A percentile compares a stretch with the other conserved stretches of the same genome.
Evolutionary conservation across 495 filamentous ascomycete genomes (phyloP).

Genomic region (Penicillium cinerascens): DNA sequence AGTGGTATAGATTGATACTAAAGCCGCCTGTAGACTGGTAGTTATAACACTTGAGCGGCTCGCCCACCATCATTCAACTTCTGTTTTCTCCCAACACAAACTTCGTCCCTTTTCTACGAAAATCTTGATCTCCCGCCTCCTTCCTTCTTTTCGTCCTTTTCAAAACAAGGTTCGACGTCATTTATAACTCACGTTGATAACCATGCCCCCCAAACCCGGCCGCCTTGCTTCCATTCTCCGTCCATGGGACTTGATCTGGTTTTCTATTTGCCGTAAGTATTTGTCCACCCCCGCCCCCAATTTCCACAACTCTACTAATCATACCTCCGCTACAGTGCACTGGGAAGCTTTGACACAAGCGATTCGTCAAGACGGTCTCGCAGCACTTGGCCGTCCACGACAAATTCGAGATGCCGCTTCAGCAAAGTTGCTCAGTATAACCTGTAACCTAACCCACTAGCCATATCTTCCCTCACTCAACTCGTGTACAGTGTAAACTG

Average conservation of each 20-base stretch:
- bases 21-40: no score
- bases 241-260: slow-evolving; percentile 18
- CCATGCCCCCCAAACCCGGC: slow-evolving; percentile 6
- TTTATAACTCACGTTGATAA: no score
- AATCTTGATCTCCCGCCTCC: no score
- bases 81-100: no score
- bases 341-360: slow-evolving; percentile 19
- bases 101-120: no score
- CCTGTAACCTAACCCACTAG: slow-evolving; percentile 20
- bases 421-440: slow-evolving; percentile 18
- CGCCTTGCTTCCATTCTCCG: slow-evolving; percentile 16
- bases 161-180: no score
- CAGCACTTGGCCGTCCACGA: slow-evolving; percentile 8
- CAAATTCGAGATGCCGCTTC: slow-evolving; percentile 20
- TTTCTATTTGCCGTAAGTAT: slow-evolving; percentile 21
- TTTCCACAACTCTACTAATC: slow-evolving; percentile 4
- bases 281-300: not conserved
- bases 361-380: slow-evolving; percentile 18
- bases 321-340: slow-evolving; percentile 13
- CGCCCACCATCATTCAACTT: no score
- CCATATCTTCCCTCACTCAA: not conserved
- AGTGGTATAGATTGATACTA: no score
- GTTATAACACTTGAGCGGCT: no score
- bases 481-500: not conserved
- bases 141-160: no score